Conservation (phyloP, 257 asterid species). For the Solanum pimpinellifolium region DNA sequence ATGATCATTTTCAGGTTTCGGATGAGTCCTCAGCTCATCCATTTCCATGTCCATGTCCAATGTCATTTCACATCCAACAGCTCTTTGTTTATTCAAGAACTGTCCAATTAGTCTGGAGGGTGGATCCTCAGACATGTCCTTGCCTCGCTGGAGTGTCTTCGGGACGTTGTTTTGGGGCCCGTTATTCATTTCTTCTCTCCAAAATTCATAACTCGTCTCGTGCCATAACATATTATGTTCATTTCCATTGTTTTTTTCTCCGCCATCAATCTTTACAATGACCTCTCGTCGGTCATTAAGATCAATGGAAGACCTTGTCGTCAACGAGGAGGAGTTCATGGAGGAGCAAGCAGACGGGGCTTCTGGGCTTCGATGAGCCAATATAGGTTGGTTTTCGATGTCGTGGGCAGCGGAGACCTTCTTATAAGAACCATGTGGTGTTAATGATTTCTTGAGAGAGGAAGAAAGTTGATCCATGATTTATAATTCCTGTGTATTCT, state of each 20-base stretch:
- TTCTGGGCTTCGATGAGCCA: conserved; percentile 20
- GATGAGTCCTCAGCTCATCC: conserved; percentile 29
- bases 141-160: neutral
- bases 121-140: conserved; percentile 29
- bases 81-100: conserved; percentile 47
- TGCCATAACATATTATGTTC: conserved; percentile 2
- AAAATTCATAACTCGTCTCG: conserved; percentile 33
- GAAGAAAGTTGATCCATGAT: conserved; percentile 35
- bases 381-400: conserved; percentile 37
- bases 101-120: conserved; percentile 53
- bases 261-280: conserved; percentile 44
- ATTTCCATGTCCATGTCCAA: conserved; percentile 65
- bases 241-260: neutral
- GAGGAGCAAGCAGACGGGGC: neutral
- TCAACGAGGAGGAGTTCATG: neutral
- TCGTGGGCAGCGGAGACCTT: conserved; percentile 27
- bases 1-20: neutral
- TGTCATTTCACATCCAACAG: conserved; percentile 37
- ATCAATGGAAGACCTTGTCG: conserved; percentile 4
- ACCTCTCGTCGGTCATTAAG: conserved; percentile 17
- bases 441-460: conserved; percentile 41
- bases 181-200: conserved; percentile 17
- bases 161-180: conserved; percentile 3
- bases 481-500: neutral
- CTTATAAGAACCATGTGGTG: conserved; percentile 22